Conservation (phyloP, 2,329 filamentous ascomycete species). For the Didymellaceae sp. region DNA sequence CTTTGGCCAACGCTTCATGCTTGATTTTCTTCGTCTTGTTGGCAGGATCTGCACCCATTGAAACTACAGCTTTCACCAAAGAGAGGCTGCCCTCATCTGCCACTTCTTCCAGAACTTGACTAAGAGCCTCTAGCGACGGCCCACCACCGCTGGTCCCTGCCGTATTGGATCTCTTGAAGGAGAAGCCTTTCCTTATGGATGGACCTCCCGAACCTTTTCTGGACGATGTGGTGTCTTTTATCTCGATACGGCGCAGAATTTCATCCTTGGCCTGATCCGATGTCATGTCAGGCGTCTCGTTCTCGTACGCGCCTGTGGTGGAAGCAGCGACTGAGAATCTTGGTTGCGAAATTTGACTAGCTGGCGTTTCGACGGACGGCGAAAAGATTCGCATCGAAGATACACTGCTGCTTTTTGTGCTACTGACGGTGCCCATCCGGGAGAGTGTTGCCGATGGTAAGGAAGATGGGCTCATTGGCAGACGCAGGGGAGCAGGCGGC, state of each 20-base stretch:
- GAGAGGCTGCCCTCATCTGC: slow-evolving; percentile 23
- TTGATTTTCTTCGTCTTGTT: slow-evolving; percentile 22
- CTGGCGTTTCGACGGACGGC: slow-evolving; percentile 3
- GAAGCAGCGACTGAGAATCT: slow-evolving; percentile 21
- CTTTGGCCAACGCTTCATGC: slow-evolving; percentile 27
- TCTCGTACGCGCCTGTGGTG: slow-evolving; percentile 14
- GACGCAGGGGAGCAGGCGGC: slow-evolving; percentile 3
- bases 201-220: slow-evolving; percentile 12
- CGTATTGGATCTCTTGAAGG: slow-evolving; percentile 18
- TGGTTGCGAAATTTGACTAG: slow-evolving; percentile 15
- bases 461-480: slow-evolving; percentile 6
- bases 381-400: slow-evolving; percentile 5
- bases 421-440: slow-evolving; percentile 21
- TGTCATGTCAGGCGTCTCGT: slow-evolving; percentile 18
- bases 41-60: slow-evolving; percentile 18
- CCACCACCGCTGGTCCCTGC: slow-evolving; percentile 1
- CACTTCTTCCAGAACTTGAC: slow-evolving; percentile 22
- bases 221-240: slow-evolving; percentile 8
- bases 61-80: slow-evolving; percentile 20
- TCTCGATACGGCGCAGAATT: slow-evolving; percentile 16
- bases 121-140: slow-evolving; percentile 14
- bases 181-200: slow-evolving; percentile 21
- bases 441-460: slow-evolving; percentile 13
- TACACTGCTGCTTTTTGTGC: slow-evolving; percentile 14
- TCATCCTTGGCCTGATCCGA: slow-evolving; percentile 21